A percentile compares a stretch with the other conserved stretches of the same genome.
Conservation (phyloP, 306 rosid genomes). For the Oemleria cerasiformis region DNA sequence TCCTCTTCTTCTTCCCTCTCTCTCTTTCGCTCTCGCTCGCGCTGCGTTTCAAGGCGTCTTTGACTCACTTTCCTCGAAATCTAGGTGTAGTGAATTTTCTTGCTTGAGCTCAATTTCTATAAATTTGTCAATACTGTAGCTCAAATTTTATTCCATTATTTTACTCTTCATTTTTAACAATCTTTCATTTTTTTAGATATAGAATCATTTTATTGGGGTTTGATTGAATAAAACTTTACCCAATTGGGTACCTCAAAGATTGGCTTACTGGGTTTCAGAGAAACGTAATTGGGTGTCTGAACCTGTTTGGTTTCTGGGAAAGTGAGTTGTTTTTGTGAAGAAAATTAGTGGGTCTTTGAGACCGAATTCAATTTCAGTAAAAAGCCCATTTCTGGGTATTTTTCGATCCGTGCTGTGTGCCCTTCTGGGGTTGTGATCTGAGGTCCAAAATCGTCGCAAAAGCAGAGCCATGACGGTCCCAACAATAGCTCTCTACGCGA, state of each 20-base stretch:
- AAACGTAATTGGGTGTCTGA: background rate
- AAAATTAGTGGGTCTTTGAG: conserved; percentile 7
- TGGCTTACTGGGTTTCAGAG: background rate
- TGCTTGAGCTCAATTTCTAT: background rate
- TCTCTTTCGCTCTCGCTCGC: conserved; percentile 30
- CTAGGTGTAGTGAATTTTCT: conserved; percentile 16
- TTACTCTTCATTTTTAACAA: background rate
- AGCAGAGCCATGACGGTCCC: conserved; percentile 66
- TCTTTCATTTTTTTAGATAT: background rate
- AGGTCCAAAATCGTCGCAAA: background rate
- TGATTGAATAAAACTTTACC: background rate
- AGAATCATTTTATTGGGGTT: background rate
- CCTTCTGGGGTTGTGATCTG: conserved; percentile 10
- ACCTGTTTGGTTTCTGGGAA: background rate
- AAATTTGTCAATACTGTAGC: conserved; percentile 30
- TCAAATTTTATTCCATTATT: conserved; percentile 1
- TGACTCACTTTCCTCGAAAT: conserved; percentile 37
- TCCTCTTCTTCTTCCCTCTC: conserved; percentile 24
- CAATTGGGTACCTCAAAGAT: background rate
- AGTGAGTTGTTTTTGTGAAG: background rate
- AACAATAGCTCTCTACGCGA: conserved; percentile 77
- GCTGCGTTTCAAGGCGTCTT: conserved; percentile 36
- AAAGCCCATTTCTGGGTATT: background rate
- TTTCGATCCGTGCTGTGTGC: background rate
- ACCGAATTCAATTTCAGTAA: background rate